Evolutionary conservation across 1,139 yeast species (phyloP), one percentile per base, ranked within the genome.

Genomic region (Kodamaea alishanica): DNA sequence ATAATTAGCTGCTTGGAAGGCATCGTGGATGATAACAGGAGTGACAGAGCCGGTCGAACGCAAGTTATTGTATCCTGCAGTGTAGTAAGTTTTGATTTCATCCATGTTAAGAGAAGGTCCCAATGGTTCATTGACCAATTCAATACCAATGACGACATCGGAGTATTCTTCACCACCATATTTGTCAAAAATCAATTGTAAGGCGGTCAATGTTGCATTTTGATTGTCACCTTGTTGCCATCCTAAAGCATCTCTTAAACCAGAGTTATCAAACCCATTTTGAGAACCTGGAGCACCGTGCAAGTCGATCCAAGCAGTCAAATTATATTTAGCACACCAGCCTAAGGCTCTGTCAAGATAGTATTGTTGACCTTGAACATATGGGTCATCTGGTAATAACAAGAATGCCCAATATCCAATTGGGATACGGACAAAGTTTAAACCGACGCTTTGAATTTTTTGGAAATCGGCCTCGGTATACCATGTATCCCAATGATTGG

Each of bases 221-320:
- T 70, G 63, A 52, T 84, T 79, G 48, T 64, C 53, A 32, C 67
- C 72, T 22, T 68, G 65, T 60, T 81, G 81, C 77, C 84, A 88
- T 7, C 67, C 67, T 41, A 75, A 53, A 6, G 56, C 46, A 54
- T 86, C 96, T 52, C 97, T 75, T 45, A 78, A 66, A 15, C 98
- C 98, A 8, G 96, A 87, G 66, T 90, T 90, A 61, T 92, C 98
- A 58, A 90, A 90, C 15, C 97, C 97, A 58, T 90, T 90, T 64
- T 90, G 97, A 15, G 96, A 85, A n/a, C 97, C 97, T 34, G 97
- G 94, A 24, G 88, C 94, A 42, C 97, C 97, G 60, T 90, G 98
- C 52, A 90, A 67, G 61, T 90, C 98, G 39, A 90, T 73, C 96
- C 96, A 88, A 20, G 79, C 95, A 58, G 84, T 81, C 50, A 90